phyloP scores from a whole-genome alignment of 805 yeast genomes.

The Yueomyces sp. region DNA sequence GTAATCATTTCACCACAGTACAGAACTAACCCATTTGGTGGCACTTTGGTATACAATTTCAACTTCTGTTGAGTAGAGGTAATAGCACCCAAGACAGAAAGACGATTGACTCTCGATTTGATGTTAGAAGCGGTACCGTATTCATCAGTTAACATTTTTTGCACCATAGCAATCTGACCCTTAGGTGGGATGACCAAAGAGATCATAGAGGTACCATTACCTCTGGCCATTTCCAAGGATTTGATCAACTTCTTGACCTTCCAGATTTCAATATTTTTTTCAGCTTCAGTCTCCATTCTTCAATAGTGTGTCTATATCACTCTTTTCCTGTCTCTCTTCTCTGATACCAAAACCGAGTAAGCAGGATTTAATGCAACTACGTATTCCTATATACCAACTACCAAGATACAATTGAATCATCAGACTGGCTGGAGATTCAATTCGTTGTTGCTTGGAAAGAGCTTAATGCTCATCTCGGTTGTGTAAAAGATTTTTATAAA shows the following conservation, averaged over 20 bases:
- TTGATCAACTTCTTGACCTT: constrained; percentile 91
- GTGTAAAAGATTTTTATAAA: too few species aligned
- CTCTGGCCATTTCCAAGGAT: constrained; percentile 81
- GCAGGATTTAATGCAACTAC: too few species aligned
- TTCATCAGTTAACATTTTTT: constrained; percentile 92
- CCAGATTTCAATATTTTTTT: constrained; percentile 97
- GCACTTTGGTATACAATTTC: constrained; percentile 78
- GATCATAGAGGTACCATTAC: constrained; percentile 99
- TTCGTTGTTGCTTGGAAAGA: too few species aligned
- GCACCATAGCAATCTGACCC: constrained; percentile 79
- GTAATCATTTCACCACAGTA: constrained; percentile 98
- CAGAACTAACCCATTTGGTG: constrained; percentile 87
- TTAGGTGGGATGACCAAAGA: constrained; percentile 91
- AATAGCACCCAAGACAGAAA: constrained; percentile 90
- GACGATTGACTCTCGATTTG: constrained; percentile 92
- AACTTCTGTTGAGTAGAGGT: constrained; percentile 96
- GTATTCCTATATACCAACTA: too few species aligned
- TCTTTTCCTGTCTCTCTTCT: not conserved
- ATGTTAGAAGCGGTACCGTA: constrained; percentile 98
- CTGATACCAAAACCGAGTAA: not conserved
- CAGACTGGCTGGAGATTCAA: too few species aligned
- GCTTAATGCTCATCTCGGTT: too few species aligned
- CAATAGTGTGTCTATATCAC: not conserved
- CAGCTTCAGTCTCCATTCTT: constrained; percentile 55
- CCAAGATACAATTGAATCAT: too few species aligned